phyloP scores from a whole-genome alignment of 164 flowering plant species.

The Macadamia integrifolia region DNA sequence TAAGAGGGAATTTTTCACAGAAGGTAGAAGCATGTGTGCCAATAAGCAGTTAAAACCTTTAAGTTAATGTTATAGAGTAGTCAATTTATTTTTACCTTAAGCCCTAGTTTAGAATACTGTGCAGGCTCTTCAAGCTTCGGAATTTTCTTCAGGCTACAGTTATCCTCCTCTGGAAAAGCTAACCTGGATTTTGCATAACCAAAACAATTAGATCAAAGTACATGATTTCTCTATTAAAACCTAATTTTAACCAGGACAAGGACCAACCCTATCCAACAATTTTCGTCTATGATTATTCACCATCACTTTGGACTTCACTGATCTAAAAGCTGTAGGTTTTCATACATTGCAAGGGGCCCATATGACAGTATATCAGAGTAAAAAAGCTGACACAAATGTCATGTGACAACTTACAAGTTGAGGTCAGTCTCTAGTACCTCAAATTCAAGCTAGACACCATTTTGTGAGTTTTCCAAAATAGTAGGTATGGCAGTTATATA shows the following conservation, averaged over 20 bases:
- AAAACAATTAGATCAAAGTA: neutral
- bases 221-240: neutral
- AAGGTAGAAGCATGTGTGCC: neutral
- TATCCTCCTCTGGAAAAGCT: conserved; percentile 70
- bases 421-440: neutral
- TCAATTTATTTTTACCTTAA: conserved; percentile 39
- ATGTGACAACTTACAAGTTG: neutral
- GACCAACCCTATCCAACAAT: too few species aligned
- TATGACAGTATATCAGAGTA: neutral
- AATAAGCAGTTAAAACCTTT: conserved; percentile 3
- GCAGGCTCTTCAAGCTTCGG: conserved; percentile 73
- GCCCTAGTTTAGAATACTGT: conserved; percentile 48
- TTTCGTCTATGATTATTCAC: too few species aligned
- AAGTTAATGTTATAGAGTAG: too few species aligned
- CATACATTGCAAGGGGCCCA: neutral
- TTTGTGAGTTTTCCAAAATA: neutral
- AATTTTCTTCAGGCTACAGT: conserved; percentile 61
- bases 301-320: too few species aligned
- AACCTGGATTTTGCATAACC: conserved; percentile 32
- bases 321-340: too few species aligned
- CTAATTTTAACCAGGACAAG: too few species aligned
- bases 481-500: neutral
- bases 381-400: neutral
- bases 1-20: neutral
- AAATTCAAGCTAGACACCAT: neutral